phyloP scores from a whole-genome alignment of 2,329 filamentous ascomycete genomes.

The Bisporella sp. region DNA sequence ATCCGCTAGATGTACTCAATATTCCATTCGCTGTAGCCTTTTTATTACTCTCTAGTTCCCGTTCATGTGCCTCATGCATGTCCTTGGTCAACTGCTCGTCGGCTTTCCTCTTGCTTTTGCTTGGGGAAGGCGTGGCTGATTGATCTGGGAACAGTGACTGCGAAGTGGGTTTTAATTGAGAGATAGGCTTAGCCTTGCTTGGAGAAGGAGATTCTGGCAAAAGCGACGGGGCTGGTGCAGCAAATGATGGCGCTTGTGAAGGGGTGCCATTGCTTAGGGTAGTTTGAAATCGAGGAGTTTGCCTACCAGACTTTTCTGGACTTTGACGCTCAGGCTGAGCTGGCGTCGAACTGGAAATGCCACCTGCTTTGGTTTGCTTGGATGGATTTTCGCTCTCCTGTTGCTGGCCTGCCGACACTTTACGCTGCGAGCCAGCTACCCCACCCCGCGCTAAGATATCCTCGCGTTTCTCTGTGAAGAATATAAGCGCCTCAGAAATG shows the following conservation, averaged over 20 bases:
- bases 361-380: conserved; percentile 15
- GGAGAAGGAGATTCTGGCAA: conserved; percentile 1
- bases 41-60: conserved; percentile 15
- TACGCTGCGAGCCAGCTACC: conserved; percentile 13
- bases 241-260: not conserved
- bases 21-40: conserved; percentile 9
- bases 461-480: conserved; percentile 2
- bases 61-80: conserved; percentile 14
- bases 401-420: conserved; percentile 12
- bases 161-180: not conserved
- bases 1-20: conserved; percentile 10
- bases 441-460: not conserved
- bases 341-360: conserved; percentile 1
- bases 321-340: not conserved
- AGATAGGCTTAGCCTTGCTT: not conserved
- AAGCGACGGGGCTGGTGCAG: not conserved
- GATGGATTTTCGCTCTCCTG: conserved; percentile 17
- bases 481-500: not conserved
- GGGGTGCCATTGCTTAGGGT: not conserved
- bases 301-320: not conserved
- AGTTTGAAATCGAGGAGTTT: not conserved
- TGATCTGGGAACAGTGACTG: not conserved
- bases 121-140: conserved; percentile 1
- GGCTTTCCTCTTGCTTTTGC: conserved; percentile 25
- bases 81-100: conserved; percentile 23